Base-by-base conservation (phyloP, 2,329 filamentous ascomycete species). In the Pseudogymnoascus verrucosus region DNA sequence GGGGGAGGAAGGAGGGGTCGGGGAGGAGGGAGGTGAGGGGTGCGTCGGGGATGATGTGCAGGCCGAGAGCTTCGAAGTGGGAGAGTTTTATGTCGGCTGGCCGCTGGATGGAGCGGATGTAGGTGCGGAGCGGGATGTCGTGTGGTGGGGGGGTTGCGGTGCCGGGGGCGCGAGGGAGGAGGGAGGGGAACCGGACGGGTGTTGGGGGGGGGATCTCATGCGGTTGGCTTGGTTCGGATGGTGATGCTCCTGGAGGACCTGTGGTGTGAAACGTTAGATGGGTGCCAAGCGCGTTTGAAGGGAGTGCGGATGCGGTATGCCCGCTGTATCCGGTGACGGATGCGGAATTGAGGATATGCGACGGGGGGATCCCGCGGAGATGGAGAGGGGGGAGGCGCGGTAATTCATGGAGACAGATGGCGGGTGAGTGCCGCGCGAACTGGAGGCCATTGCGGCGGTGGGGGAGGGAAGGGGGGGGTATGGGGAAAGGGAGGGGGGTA, bases 11-110 rank as follows among this genome's bases (percentile, higher is more conserved):
- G 11, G 77, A 75, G 12, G 78, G 70, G 65, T 85, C 80, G 3
- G 85, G 85, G 62, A 88, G 73, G 51, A 88, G 71, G 16, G 82
- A 76, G 62, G 76, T 71, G 11, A 77, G 68, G n/a, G 77, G 69
- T 26, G 77, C 80, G 71, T 86, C 78, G 31, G 78, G 70, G 66
- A 79, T 79, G 68, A 87, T 75, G 68, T 85, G 79, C 34, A 86
- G 76, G 4, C 84, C 84, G 39, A 88, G 77, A 10, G 84, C 84
- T 65, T 81, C 77, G 62, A 88, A 81, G 65, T 86, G 80, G 42
- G 77, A 69, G 44, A 80, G 71, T 28, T 70, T 73, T 64, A 84
- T 74, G 63, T 84, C 81, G 21, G 74, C 71, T 2, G 83, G 80
- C 40, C 85, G 80, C 62, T 83, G 78, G 28, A 85, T 80, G 34